phyloP scores from a whole-genome alignment of 768 basidiomycete species.

The Sutorius australiensis region DNA sequence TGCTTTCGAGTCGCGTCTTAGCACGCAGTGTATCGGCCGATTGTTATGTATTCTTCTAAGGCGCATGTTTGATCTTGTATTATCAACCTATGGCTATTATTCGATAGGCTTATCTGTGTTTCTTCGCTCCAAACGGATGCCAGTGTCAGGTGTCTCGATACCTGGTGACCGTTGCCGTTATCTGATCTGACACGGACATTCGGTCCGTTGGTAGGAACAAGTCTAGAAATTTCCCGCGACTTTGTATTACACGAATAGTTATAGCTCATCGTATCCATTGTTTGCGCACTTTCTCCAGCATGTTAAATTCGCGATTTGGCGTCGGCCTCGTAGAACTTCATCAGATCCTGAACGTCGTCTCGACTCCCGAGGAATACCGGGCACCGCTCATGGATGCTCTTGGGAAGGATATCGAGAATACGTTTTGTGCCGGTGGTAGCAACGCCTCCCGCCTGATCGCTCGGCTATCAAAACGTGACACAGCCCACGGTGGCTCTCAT shows the following conservation, averaged over 20 bases:
- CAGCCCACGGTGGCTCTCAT: background rate
- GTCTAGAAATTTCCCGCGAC: background rate
- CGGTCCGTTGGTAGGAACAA: background rate
- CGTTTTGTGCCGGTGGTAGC: conserved; percentile 94
- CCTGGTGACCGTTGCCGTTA: background rate
- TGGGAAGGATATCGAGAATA: conserved; percentile 88
- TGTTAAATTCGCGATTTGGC: conserved; percentile 13
- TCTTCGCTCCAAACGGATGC: background rate
- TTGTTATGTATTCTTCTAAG: background rate
- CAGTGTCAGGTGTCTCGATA: background rate
- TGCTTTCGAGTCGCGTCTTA: background rate
- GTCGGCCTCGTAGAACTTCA: conserved; percentile 72
- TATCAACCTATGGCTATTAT: too few species aligned
- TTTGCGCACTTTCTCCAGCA: background rate
- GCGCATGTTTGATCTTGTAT: conserved; percentile 15
- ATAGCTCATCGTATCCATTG: background rate
- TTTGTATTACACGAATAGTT: conserved; percentile 6
- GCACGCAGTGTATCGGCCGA: background rate
- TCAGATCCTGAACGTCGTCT: conserved; percentile 89
- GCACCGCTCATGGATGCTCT: conserved; percentile 85
- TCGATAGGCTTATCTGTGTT: background rate
- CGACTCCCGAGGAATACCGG: conserved; percentile 90
- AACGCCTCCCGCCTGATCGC: conserved; percentile 81
- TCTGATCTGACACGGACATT: background rate
- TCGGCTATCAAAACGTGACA: background rate